Base-by-base conservation (phyloP, 108 stramenopile genomes). In the Chaetoceros tenuissimus region DNA sequence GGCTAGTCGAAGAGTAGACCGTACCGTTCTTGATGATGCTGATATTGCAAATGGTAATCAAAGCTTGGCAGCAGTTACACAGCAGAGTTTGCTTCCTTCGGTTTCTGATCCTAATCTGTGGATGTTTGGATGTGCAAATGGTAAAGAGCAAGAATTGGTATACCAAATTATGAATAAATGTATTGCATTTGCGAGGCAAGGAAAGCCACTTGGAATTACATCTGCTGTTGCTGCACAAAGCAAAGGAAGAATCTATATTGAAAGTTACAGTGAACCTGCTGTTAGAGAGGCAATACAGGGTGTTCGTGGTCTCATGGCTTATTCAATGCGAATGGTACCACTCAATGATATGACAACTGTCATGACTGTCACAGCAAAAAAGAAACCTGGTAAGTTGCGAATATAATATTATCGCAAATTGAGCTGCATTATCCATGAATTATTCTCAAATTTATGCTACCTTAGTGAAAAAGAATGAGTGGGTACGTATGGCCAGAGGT, bases 91-190 rank as follows among this genome's bases (percentile, higher is more conserved):
- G 51, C 73, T 97, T 16, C 98, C 98, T 0, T 87, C 86, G 24
- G 91, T 93, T 13, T 80, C 81, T 18, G 98, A 99, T 77, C 96
- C 95, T 22, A 94, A 71, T 57, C 71, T 96, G 55, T 99, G 90
- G 85, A 94, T 94, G 87, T 72, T 96, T 52, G 84, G 86, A 24
- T 93, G 93, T 62, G 77, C 81, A 26, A 80, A 69, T 28, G 94
- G 94, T 19, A 85, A 94, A 48, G 95, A 97, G 57, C 75, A 81
- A 61, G 90, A 94, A 51, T 70, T 97, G 40, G 79, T 94, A 5
- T 73, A 79, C 53, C 89, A 94, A 66, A 72, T 98, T 51, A 96
- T 96, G 94, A 96, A 96, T 75, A 98, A 97, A 57, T 87, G 89
- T 63, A 62, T 84, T 2, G 87, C 86, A 5, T 84, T 71, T 74